A percentile compares a stretch with the other conserved stretches of the same genome.
phyloP scores from a whole-genome alignment of 2,329 filamentous ascomycete species.

The Aspergillus transmontanensis region DNA sequence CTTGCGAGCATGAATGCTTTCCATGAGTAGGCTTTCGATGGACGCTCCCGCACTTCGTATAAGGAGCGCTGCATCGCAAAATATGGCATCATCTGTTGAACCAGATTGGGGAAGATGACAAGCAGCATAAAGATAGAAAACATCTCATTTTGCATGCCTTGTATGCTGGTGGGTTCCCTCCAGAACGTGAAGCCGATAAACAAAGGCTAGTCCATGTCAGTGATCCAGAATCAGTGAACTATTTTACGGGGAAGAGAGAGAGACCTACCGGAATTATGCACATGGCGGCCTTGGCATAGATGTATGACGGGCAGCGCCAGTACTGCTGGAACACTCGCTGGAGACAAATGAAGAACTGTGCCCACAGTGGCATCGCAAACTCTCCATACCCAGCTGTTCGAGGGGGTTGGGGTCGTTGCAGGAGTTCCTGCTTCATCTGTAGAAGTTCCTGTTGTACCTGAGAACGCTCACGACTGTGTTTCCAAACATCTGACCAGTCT shows the following conservation, averaged over 20 bases:
- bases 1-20: constrained; percentile 69
- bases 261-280: constrained; percentile 66
- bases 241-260: constrained; percentile 47
- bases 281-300: constrained; percentile 76
- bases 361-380: constrained; percentile 72
- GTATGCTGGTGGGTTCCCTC: constrained; percentile 69
- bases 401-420: constrained; percentile 29
- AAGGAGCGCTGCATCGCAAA: constrained; percentile 58
- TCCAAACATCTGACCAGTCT: constrained; percentile 66
- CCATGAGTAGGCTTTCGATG: constrained; percentile 72
- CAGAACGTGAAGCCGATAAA: constrained; percentile 85
- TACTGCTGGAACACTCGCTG: constrained; percentile 83
- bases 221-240: background rate
- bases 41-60: constrained; percentile 60
- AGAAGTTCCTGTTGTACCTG: constrained; percentile 51
- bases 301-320: constrained; percentile 85
- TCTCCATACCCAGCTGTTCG: constrained; percentile 66
- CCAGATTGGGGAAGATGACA: constrained; percentile 68
- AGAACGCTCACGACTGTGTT: constrained; percentile 56
- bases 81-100: constrained; percentile 56
- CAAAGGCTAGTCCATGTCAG: constrained; percentile 52
- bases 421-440: constrained; percentile 36
- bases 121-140: constrained; percentile 83
- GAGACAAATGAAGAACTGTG: constrained; percentile 68
- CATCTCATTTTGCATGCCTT: constrained; percentile 87